A percentile compares a stretch with the other conserved stretches of the same genome.
Evolutionary conservation across 73 alveolate species (phyloP).

Genomic region (Durusdinium trenchii): DNA sequence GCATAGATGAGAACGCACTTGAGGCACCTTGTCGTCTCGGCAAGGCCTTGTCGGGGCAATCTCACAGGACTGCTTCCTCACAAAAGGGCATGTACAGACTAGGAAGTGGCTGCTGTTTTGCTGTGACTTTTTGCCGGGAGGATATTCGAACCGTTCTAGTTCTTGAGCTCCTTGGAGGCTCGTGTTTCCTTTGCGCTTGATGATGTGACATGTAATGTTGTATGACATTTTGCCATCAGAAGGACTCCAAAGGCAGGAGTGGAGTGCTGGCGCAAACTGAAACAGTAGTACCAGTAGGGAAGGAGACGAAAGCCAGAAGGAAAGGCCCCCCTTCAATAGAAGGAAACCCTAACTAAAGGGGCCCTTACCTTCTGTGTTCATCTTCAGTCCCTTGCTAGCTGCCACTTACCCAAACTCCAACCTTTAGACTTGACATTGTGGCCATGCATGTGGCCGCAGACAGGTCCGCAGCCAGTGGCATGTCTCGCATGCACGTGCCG

Average conservation of each 20-base stretch:
- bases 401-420: neutral
- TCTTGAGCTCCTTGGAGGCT: slow-evolving; percentile 66
- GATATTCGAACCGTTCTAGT: slow-evolving; percentile 40
- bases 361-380: neutral
- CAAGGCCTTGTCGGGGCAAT: slow-evolving; percentile 23
- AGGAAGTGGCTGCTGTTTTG: neutral
- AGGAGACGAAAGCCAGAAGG: neutral
- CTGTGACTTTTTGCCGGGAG: neutral
- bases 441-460: neutral
- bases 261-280: neutral
- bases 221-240: neutral
- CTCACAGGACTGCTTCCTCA: neutral
- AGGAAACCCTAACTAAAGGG: neutral
- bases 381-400: neutral
- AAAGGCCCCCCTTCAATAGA: neutral
- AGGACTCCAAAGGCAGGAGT: neutral
- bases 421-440: neutral
- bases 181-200: too few species aligned
- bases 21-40: neutral
- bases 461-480: slow-evolving; percentile 92
- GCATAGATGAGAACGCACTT: neutral
- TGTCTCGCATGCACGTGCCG: slow-evolving; percentile 63
- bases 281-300: neutral
- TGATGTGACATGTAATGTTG: neutral
- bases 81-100: neutral